Conservation (phyloP, 164 flowering plant genomes). For the Kalanchoe fedtschenkoi region DNA sequence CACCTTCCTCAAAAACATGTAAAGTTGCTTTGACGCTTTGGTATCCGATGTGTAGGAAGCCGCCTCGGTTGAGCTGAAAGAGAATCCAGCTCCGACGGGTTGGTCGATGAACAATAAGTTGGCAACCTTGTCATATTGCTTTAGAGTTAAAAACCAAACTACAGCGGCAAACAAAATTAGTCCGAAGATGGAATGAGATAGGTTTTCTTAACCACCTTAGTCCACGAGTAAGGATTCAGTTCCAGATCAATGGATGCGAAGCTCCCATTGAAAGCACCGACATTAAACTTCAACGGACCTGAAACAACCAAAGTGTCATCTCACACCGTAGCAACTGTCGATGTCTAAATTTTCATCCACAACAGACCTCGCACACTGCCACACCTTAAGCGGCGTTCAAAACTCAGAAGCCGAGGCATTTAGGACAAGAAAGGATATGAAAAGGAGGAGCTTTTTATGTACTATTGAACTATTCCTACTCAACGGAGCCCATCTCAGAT, state of each 20-base stretch:
- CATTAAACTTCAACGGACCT: slow-evolving; percentile 20
- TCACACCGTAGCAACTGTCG: neutral
- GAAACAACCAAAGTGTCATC: neutral
- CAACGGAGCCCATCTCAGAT: no score
- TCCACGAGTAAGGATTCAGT: slow-evolving; percentile 19
- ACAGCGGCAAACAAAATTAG: neutral
- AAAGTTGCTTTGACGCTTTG: slow-evolving; percentile 6
- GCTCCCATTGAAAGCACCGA: slow-evolving; percentile 13
- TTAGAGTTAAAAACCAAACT: neutral
- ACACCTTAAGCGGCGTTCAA: no score
- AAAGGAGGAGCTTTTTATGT: no score
- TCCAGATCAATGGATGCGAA: slow-evolving; percentile 6
- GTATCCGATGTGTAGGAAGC: slow-evolving; percentile 10
- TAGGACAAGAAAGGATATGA: no score
- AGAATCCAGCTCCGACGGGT: slow-evolving; percentile 35
- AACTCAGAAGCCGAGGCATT: no score
- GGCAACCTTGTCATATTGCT: slow-evolving; percentile 16
- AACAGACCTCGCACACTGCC: no score
- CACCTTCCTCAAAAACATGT: slow-evolving; percentile 17
- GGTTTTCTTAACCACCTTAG: slow-evolving; percentile 15
- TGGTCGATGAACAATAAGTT: slow-evolving; percentile 30
- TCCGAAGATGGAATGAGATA: neutral
- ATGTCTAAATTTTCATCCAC: neutral
- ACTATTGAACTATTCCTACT: no score
- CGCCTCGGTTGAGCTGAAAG: slow-evolving; percentile 17